Conservation (phyloP, 768 basidiomycete species). For the Chlorophyllum brunneum region DNA sequence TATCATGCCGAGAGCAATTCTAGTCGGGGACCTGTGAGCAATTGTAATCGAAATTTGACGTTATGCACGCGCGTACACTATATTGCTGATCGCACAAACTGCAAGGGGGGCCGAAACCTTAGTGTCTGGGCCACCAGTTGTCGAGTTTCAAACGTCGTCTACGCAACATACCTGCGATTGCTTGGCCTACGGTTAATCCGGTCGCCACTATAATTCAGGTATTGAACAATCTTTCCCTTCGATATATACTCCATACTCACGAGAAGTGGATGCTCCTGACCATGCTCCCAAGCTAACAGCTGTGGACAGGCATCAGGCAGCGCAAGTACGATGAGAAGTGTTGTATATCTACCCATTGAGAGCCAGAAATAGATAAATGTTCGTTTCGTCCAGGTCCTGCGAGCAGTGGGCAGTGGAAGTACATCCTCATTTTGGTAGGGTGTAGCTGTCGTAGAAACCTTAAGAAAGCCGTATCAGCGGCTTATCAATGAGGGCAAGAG, state of each 20-base stretch:
- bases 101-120: background rate
- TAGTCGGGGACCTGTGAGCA: background rate
- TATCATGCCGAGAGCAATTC: conserved; percentile 5
- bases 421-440: conserved; percentile 7
- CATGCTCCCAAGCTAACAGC: conserved; percentile 1
- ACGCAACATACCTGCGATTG: background rate
- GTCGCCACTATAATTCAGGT: background rate
- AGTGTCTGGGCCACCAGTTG: no score
- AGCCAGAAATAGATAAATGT: conserved; percentile 8
- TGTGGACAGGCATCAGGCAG: background rate
- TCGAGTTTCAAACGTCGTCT: background rate
- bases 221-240: background rate
- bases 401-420: background rate
- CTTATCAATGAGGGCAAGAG: background rate
- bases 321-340: background rate
- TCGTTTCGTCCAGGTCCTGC: conserved; percentile 6
- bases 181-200: conserved; percentile 4
- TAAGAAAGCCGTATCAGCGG: background rate
- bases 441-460: conserved; percentile 5
- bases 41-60: background rate
- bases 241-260: background rate
- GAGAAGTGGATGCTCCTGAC: conserved; percentile 4
- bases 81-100: conserved; percentile 6
- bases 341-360: background rate
- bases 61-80: background rate